Conservation (phyloP, 2,329 filamentous ascomycete genomes). For the Aspergillus terreus region DNA sequence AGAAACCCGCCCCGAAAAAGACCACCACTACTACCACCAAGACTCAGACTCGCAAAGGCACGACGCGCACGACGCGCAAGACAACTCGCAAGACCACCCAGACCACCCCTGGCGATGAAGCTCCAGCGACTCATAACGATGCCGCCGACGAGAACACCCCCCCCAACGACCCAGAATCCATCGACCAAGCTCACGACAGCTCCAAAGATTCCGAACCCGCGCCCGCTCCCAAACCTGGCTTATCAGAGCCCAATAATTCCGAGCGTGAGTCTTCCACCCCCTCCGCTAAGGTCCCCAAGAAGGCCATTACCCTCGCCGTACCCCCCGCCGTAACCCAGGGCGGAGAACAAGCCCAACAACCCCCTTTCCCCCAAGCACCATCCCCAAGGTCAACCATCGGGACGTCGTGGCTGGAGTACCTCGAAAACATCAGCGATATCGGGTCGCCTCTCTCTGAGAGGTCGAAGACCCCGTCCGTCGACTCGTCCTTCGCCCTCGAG, state of each 20-base stretch:
- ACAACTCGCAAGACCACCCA: constrained; percentile 10
- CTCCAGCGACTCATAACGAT: constrained; percentile 4
- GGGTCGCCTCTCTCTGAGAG: constrained; percentile 10
- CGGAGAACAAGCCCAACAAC: not conserved
- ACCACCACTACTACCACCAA: constrained; percentile 8
- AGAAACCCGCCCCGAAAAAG: constrained; percentile 11
- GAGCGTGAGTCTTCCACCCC: constrained; percentile 12
- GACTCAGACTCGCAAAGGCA: constrained; percentile 9
- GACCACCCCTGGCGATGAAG: constrained; percentile 4
- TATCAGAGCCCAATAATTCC: constrained; percentile 10
- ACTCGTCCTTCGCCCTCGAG: not conserved
- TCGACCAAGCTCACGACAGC: not conserved
- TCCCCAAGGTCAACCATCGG: not conserved
- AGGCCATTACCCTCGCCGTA: not conserved
- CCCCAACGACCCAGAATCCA: constrained; percentile 7
- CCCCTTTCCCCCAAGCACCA: not conserved
- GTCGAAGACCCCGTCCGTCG: constrained; percentile 7
- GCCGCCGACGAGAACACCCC: constrained; percentile 1
- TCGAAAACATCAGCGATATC: constrained; percentile 9
- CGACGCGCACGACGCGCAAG: constrained; percentile 13
- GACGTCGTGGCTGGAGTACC: not conserved
- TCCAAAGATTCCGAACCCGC: not conserved
- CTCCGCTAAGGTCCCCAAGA: not conserved
- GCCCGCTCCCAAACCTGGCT: not conserved
- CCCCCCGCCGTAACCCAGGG: not conserved